Percentiles rank a stretch among this genome's conserved stretches.
phyloP scores from a whole-genome alignment of 306 rosid genomes.

The Malus fusca region DNA sequence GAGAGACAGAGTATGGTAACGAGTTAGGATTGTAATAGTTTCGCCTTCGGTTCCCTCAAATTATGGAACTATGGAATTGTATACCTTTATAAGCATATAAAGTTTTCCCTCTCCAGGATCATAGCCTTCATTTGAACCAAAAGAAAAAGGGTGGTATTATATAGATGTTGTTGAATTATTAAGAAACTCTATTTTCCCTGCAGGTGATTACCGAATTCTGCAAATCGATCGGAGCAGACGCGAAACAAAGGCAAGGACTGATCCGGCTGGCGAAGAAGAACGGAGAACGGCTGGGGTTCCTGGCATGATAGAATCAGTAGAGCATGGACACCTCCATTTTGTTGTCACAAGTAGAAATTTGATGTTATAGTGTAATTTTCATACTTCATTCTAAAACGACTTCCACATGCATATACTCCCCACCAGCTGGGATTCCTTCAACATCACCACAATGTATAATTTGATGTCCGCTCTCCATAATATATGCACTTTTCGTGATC shows the following conservation, averaged over 20 bases:
- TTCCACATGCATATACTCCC: slow-evolving; percentile 10
- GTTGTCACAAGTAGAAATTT: slow-evolving; percentile 32
- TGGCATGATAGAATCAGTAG: slow-evolving; percentile 43
- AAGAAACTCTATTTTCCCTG: neutral
- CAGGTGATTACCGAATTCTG: slow-evolving; percentile 96
- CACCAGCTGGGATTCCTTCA: slow-evolving; percentile 19
- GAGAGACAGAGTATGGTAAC: too few species aligned
- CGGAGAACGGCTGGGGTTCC: slow-evolving; percentile 94
- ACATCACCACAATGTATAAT: slow-evolving; percentile 32
- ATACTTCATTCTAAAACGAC: neutral
- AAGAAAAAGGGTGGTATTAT: neutral
- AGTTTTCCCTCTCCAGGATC: neutral
- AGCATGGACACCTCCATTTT: slow-evolving; percentile 22
- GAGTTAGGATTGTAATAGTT: too few species aligned
- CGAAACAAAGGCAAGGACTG: slow-evolving; percentile 94
- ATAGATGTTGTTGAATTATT: neutral
- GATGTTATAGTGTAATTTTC: slow-evolving; percentile 13
- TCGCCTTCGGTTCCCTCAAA: too few species aligned
- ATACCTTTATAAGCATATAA: neutral
- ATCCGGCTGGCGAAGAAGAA: slow-evolving; percentile 97
- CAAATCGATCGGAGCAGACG: slow-evolving; percentile 97
- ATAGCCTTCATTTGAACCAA: neutral
- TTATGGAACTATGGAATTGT: neutral
- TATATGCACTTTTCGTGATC: slow-evolving; percentile 21
- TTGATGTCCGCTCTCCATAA: slow-evolving; percentile 12